phyloP scores from a whole-genome alignment of 2,329 filamentous ascomycete species.

The Spiromastix sp. region DNA sequence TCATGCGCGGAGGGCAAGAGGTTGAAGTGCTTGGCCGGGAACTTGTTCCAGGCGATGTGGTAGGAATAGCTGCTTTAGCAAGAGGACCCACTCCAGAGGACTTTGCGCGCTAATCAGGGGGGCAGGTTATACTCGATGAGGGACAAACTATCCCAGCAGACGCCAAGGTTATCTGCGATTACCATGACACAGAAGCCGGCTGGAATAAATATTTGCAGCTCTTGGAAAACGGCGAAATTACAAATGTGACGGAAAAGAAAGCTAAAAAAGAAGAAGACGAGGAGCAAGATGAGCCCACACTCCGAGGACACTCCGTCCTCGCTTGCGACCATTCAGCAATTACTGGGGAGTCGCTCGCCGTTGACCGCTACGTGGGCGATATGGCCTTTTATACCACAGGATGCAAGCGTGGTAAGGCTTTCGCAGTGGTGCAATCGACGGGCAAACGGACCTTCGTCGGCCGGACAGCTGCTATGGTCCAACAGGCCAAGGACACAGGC shows the following conservation, averaged over 20 bases:
- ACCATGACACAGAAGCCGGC: no score
- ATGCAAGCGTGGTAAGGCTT: slow-evolving; percentile 82
- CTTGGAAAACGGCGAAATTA: no score
- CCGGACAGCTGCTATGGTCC: slow-evolving; percentile 76
- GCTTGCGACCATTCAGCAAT: slow-evolving; percentile 90
- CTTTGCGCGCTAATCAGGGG: no score
- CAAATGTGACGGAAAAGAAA: no score
- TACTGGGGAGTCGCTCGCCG: slow-evolving; percentile 82
- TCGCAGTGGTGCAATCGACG: slow-evolving; percentile 70
- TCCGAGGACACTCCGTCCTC: slow-evolving; percentile 71
- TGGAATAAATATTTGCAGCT: no score
- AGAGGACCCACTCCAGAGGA: no score
- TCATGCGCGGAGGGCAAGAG: slow-evolving; percentile 68
- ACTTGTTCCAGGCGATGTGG: slow-evolving; percentile 81
- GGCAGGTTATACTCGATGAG: no score
- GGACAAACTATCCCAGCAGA: no score
- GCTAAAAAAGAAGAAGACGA: no score
- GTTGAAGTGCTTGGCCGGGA: slow-evolving; percentile 72
- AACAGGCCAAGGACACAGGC: slow-evolving; percentile 61
- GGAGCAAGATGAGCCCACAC: slow-evolving; percentile 42
- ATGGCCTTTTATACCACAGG: slow-evolving; percentile 75
- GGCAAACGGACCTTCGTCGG: slow-evolving; percentile 88
- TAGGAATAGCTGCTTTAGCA: slow-evolving; percentile 82
- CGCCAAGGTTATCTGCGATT: no score
- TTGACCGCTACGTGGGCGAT: slow-evolving; percentile 77